A percentile compares a stretch with the other conserved stretches of the same genome.
phyloP scores from a whole-genome alignment of 192 early-diverging fungal species.

The Backusella liffmaniae region DNA sequence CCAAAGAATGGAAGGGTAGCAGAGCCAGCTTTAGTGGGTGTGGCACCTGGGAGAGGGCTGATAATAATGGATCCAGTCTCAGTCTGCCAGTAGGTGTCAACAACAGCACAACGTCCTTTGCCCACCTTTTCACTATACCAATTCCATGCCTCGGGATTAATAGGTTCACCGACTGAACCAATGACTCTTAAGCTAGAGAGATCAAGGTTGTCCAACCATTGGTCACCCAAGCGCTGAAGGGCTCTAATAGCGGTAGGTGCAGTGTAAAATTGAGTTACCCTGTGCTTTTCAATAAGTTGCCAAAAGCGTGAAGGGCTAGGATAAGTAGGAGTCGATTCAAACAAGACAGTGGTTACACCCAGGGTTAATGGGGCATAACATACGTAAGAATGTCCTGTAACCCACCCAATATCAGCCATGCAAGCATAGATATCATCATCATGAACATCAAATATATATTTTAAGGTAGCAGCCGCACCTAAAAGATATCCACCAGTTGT shows the following conservation, averaged over 20 bases:
- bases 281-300: constrained; percentile 83
- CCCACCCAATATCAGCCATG: constrained; percentile 93
- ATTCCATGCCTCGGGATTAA: constrained; percentile 95
- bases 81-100: constrained; percentile 94
- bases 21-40: constrained; percentile 88
- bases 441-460: constrained; percentile 94
- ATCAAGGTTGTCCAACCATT: constrained; percentile 72
- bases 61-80: constrained; percentile 93
- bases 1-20: constrained; percentile 97
- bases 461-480: constrained; percentile 77
- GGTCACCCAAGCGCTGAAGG: constrained; percentile 80
- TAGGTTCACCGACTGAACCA: constrained; percentile 94
- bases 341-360: constrained; percentile 88
- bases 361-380: constrained; percentile 87
- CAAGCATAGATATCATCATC: constrained; percentile 85
- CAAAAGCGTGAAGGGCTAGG: constrained; percentile 80
- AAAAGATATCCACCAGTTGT: constrained; percentile 92
- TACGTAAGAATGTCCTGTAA: constrained; percentile 86
- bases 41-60: constrained; percentile 84
- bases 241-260: constrained; percentile 96
- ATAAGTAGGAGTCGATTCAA: constrained; percentile 93
- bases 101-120: constrained; percentile 79
- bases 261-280: constrained; percentile 96
- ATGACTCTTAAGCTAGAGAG: constrained; percentile 86
- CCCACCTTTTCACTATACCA: constrained; percentile 95